Conservation (phyloP, 305 asterid species). For the Fraxinus dipetala region DNA sequence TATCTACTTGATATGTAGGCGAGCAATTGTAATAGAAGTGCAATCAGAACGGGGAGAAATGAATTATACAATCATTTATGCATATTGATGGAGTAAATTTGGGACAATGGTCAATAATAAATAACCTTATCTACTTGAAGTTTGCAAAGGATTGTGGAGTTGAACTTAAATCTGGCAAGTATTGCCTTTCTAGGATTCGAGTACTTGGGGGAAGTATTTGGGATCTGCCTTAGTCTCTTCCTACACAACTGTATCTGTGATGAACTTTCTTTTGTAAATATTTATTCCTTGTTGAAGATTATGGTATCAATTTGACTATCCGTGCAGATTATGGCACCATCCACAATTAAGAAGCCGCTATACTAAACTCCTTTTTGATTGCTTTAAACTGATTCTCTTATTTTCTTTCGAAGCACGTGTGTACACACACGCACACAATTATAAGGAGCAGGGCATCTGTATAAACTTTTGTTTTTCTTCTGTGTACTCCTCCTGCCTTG, state of each 20-base stretch:
- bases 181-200: not conserved
- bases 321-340: not conserved
- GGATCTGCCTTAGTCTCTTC: not conserved
- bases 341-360: not conserved
- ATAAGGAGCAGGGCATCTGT: not conserved
- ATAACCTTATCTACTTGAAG: not conserved
- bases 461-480: not conserved
- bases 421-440: not conserved
- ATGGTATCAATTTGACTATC: not conserved
- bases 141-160: not conserved
- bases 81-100: not conserved
- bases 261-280: not conserved
- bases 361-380: not conserved
- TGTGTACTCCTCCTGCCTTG: not conserved
- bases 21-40: not conserved
- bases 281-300: not conserved
- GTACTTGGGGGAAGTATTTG: not conserved
- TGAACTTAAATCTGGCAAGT: not conserved
- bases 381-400: not conserved
- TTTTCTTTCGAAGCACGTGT: not conserved
- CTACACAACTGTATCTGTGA: not conserved
- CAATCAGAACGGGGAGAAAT: not conserved
- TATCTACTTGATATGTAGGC: not conserved
- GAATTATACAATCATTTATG: too few species aligned
- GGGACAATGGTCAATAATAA: not conserved